Evolutionary conservation across 495 filamentous ascomycete species (phyloP).

Genomic region (Penicillium malachiteum): DNA sequence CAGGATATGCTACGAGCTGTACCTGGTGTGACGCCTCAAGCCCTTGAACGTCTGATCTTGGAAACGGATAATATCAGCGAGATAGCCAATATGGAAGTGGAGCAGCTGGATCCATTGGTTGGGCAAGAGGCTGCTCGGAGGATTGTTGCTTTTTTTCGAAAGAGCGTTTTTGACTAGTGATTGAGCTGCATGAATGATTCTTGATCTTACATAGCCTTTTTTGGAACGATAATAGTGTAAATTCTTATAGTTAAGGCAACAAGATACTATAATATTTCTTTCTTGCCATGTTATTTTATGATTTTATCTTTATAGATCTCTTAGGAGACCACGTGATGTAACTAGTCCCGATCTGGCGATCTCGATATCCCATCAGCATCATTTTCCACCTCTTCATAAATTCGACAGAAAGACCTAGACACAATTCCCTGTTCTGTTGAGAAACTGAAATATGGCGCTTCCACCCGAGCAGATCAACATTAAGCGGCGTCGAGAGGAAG

Average conservation of each 20-base stretch:
- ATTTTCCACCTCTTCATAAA: conserved; percentile 1
- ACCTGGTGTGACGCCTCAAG: conserved; percentile 81
- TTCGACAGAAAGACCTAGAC: no score
- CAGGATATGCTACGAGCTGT: conserved; percentile 87
- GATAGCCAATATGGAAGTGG: conserved; percentile 80
- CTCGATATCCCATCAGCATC: not conserved
- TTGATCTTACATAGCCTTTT: not conserved
- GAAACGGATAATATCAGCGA: conserved; percentile 76
- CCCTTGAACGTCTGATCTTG: conserved; percentile 64
- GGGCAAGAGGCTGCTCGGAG: conserved; percentile 77
- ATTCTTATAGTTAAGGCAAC: no score
- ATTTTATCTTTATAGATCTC: no score
- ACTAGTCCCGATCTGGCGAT: conserved; percentile 12
- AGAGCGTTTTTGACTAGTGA: conserved; percentile 65
- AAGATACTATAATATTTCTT: not conserved
- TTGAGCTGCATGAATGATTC: not conserved
- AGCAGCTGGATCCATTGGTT: conserved; percentile 68
- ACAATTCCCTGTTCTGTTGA: not conserved
- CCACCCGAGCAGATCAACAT: conserved; percentile 56
- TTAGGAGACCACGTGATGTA: not conserved
- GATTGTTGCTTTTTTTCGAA: conserved; percentile 80
- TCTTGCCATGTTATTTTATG: not conserved
- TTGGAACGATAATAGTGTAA: no score
- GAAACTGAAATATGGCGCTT: conserved; percentile 33
- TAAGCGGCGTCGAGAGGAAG: conserved; percentile 57